Base-by-base conservation (phyloP, 192 early-diverging fungal species). In the Backusella luteola region DNA sequence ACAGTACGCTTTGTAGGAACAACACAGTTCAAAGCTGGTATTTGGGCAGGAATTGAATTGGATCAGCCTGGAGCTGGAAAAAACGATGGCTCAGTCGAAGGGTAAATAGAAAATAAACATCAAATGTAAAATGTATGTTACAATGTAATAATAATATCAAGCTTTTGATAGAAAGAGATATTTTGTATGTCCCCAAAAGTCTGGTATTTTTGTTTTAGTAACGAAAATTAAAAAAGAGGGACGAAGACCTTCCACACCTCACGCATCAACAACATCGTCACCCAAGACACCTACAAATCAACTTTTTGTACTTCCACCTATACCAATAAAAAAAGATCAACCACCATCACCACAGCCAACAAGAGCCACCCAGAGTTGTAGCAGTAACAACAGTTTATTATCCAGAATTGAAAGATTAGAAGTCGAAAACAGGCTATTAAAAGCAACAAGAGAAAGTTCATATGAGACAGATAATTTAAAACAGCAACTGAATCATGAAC, bases 21-120 rank as follows among this genome's bases (percentile, higher is more conserved):
- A 1, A 88, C 90, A 17, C 83, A 90, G 34, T 89, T 90, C 67
- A 93, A 93, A 80, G 84, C 86, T 23, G 93, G 92, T 5, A 85
- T 83, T 6, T 94, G 92, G 92, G 93, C 91, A 15, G 93, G 93
- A 19, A 84, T 94, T 69, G 90, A 91, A 77, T 79, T 94, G 11
- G 91, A 94, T 69, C 84, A 86, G 39, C 77, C 73, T 7, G 91
- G 90, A 7, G 86, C 83, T 34, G 93, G 93, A 23, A 94, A 94
- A 73, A 94, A 94, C 78, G 87, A 91, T 49, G 93, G 93, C 29
- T 85, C 82, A 17, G 91, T 91, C 26, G 84, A 83, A 39, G 93
- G 84, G 87, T 88, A 84, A 69, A 81, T 79, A 23, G 29, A 32
- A 42, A 32, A 32, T 34, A 67, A 19, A 26, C 23, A 59, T 23